Conservation (phyloP, 2,329 filamentous ascomycete species). For the Aphanocladium album region DNA sequence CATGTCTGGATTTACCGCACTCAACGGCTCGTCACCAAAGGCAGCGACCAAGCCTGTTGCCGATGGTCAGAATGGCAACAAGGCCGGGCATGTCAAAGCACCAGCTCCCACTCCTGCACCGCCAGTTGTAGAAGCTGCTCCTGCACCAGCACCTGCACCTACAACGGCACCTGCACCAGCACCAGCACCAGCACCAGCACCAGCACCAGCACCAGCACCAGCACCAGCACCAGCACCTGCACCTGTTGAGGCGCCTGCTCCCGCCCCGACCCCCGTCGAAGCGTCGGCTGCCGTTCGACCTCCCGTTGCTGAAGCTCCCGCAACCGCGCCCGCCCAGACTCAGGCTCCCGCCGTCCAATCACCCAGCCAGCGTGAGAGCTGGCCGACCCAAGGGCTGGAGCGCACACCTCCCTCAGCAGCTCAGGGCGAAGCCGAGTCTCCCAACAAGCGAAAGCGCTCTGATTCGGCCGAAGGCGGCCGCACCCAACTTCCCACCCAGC, state of each 20-base stretch:
- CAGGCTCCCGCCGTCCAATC: constrained; percentile 21
- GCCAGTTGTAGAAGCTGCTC: background rate
- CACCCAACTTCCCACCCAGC: constrained; percentile 27
- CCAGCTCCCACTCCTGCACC: background rate
- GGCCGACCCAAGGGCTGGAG: constrained; percentile 37
- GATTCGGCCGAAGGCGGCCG: constrained; percentile 51
- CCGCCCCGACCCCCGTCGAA: background rate
- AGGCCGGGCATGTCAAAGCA: background rate
- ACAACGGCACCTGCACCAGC: constrained; percentile 16
- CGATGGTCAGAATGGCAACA: background rate
- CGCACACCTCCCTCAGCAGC: constrained; percentile 34
- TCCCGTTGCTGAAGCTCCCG: constrained; percentile 15
- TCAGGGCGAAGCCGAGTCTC: constrained; percentile 42
- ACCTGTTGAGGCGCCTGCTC: constrained; percentile 15
- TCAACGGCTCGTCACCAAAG: constrained; percentile 47
- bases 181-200: constrained; percentile 18
- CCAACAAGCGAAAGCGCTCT: constrained; percentile 67
- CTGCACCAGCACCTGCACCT: background rate
- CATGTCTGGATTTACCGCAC: constrained; percentile 49
- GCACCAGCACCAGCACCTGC: constrained; percentile 15
- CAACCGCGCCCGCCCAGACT: constrained; percentile 23
- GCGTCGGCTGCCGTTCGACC: background rate
- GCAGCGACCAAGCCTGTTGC: background rate
- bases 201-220: background rate
- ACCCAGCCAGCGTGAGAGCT: constrained; percentile 34